A percentile compares a stretch with the other conserved stretches of the same genome.
phyloP scores from a whole-genome alignment of 2,329 filamentous ascomycete genomes.

The Nigrograna mackinnonii region DNA sequence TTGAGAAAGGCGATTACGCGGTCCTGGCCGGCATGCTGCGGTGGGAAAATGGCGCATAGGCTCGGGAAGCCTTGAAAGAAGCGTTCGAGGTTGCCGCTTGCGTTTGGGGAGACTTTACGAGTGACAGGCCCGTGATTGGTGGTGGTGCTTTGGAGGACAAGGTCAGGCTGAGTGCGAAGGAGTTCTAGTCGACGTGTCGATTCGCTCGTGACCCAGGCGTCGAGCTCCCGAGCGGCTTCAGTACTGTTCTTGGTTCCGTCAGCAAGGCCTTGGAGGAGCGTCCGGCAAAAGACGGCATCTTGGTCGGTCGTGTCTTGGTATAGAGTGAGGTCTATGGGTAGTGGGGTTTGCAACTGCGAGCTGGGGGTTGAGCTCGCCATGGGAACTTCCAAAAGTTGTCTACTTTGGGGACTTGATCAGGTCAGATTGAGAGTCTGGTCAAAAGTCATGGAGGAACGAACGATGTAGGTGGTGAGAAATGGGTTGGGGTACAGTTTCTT shows the following conservation, averaged over 20 bases:
- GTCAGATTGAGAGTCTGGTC: no score
- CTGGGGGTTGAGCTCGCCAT: no score
- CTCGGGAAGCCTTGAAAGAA: constrained; percentile 5
- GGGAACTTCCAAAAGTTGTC: no score
- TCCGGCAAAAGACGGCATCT: constrained; percentile 4
- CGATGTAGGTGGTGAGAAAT: no score
- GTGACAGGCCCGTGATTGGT: no score
- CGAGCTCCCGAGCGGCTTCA: constrained; percentile 5
- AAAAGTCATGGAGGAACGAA: no score
- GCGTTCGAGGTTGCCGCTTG: constrained; percentile 5
- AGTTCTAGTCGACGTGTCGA: constrained; percentile 3
- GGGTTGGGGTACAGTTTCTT: no score
- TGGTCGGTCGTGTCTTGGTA: constrained; percentile 4
- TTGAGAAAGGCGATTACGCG: constrained; percentile 4
- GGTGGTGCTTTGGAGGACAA: constrained; percentile 1
- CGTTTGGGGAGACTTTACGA: constrained; percentile 4
- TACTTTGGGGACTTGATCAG: no score
- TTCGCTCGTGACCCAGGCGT: constrained; percentile 5
- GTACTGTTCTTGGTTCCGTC: constrained; percentile 4
- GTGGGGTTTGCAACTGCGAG: no score
- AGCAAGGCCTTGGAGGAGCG: constrained; percentile 3
- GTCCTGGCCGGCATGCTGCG: constrained; percentile 5
- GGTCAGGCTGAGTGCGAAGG: constrained; percentile 5
- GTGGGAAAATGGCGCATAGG: constrained; percentile 4
- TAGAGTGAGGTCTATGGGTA: no score